phyloP scores from a whole-genome alignment of 441 rosid genomes.

The Erodium moschatum region DNA sequence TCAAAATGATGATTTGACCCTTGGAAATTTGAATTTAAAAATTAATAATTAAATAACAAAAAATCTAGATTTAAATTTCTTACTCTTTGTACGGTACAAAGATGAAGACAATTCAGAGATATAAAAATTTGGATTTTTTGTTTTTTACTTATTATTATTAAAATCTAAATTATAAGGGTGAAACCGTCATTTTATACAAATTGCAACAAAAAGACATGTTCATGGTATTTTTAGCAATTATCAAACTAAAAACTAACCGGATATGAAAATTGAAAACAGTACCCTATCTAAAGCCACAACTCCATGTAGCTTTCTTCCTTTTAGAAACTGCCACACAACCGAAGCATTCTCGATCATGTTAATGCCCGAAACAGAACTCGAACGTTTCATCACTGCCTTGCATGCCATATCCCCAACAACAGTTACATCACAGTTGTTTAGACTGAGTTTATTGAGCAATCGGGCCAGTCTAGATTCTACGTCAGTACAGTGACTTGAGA shows the following conservation, averaged over 20 bases:
- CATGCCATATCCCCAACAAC: slow-evolving; percentile 45
- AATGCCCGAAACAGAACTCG: slow-evolving; percentile 24
- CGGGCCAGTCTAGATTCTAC: slow-evolving; percentile 40
- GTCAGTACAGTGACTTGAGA: slow-evolving; percentile 23
- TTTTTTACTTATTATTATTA: no score
- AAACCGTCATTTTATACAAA: no score
- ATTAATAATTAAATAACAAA: no score
- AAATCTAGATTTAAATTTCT: no score
- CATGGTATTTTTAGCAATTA: no score
- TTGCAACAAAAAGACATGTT: no score
- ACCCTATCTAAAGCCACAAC: slow-evolving; percentile 62
- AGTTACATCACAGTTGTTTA: slow-evolving; percentile 33
- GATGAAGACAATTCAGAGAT: no score
- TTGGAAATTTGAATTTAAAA: no score
- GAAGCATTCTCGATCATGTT: slow-evolving; percentile 40
- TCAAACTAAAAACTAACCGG: slow-evolving; percentile 1
- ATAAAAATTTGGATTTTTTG: no score
- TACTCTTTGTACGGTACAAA: no score
- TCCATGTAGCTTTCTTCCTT: slow-evolving; percentile 58
- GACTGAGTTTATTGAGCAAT: slow-evolving; percentile 31
- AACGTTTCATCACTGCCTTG: slow-evolving; percentile 28
- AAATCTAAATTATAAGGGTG: no score
- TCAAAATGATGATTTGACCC: no score
- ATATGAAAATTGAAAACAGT: slow-evolving; percentile 20
- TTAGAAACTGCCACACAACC: slow-evolving; percentile 57